Evolutionary conservation across 2,329 filamentous ascomycete genomes (phyloP), one percentile per base, ranked within the genome.

Genomic region (Xylaria sp.): DNA sequence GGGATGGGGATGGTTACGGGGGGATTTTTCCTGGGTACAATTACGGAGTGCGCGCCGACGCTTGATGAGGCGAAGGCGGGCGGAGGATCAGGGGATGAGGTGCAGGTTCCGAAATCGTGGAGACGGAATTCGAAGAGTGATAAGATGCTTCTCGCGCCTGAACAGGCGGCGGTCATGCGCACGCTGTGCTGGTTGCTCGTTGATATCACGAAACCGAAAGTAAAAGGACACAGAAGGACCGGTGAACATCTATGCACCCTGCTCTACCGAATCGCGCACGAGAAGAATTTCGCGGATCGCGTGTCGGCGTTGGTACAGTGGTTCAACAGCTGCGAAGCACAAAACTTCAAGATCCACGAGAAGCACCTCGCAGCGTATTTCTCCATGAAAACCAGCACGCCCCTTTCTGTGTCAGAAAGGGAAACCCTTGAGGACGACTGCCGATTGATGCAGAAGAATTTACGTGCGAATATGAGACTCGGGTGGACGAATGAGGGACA

Each of bases 311-410:
- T 64, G 37, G 34, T 64, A 5, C 62, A 59, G 5, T 64, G 62
- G 62, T 46, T 64, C 1, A 62, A 62, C 23, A 60, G 58, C 55
- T 62, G 62, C n/a, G 60, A 64, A 23, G 54, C 55, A 0, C 57
- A 62, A 23, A 50, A 46, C 16, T 60, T 64, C 4, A 59, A 57
- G 48, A 48, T 64, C 8, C 35, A 59, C 10, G 60, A 52, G 2
- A 59, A 55, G 7, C 58, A 54, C 4, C 49, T 62, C 8, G 60
- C 30, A 30, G 18, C 58, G 4, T 60, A 62, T 44, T 57, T 60
- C 34, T 54, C 60, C 2, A 60, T 58, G 60, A 62, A 55, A 19
- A 54, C 18, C 11, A 57, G 47, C 30, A 35, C 18, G 0, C 56
- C 61, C 4, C 59, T 59, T 4, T 58, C 58, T 0, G 53, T 37